Evolutionary conservation across 345 rosid species (phyloP).

Genomic region (Rhizophora apiculata): DNA sequence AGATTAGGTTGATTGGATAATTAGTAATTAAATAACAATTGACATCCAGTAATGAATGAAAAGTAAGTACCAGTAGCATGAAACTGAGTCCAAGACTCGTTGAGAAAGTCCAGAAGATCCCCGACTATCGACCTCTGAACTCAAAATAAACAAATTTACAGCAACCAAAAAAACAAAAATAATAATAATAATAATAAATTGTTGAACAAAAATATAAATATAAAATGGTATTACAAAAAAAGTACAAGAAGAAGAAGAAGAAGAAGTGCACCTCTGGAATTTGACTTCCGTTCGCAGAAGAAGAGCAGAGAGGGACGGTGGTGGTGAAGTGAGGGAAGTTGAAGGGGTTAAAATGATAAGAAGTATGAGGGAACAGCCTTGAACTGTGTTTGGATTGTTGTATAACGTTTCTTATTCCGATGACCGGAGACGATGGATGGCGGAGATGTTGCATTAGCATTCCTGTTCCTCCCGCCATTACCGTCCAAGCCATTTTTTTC

Average conservation of each 20-base stretch:
- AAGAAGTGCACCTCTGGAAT: conserved; percentile 18
- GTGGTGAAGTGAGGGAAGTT: conserved; percentile 32
- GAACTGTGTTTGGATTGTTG: too few relatives aligned
- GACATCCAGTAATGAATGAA: neutral
- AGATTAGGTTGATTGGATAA: too few relatives aligned
- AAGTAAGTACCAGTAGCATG: conserved; percentile 65
- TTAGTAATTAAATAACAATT: neutral
- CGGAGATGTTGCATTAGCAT: too few relatives aligned
- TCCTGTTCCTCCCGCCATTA: too few relatives aligned
- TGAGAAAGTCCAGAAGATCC: conserved; percentile 71
- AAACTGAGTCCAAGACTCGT: conserved; percentile 94
- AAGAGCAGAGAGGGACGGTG: too few relatives aligned
- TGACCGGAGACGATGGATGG: too few relatives aligned
- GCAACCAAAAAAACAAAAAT: too few relatives aligned
- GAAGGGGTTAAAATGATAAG: conserved; percentile 22
- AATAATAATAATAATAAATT: neutral
- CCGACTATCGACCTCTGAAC: conserved; percentile 42
- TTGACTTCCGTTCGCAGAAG: neutral
- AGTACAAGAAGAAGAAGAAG: neutral
- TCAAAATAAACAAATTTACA: neutral
- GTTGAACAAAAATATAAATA: neutral
- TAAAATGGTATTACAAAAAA: too few relatives aligned
- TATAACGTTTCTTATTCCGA: too few relatives aligned
- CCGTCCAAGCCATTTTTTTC: too few relatives aligned
- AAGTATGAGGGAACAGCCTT: conserved; percentile 10